Conservation (phyloP, 2,329 filamentous ascomycete genomes). For the Sphaceloma murrayae region DNA sequence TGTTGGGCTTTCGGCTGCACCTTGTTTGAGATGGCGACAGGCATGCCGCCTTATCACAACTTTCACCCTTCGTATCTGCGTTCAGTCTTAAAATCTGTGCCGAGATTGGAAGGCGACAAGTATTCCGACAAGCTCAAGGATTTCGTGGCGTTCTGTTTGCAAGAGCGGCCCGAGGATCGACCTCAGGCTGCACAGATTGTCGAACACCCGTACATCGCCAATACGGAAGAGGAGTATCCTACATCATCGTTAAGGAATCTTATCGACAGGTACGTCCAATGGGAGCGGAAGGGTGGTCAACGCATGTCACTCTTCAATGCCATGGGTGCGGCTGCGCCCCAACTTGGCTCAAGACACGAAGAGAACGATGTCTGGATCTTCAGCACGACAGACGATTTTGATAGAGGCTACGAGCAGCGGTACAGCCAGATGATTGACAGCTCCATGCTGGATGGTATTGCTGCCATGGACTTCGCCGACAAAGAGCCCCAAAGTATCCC, state of each 20-base stretch:
- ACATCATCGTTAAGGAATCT: conserved; percentile 54
- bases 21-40: conserved; percentile 71
- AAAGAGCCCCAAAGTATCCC: conserved; percentile 16
- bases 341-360: conserved; percentile 34
- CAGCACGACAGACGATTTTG: conserved; percentile 53
- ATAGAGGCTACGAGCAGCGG: conserved; percentile 32
- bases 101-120: conserved; percentile 59
- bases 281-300: conserved; percentile 65
- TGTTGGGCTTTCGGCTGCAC: conserved; percentile 82
- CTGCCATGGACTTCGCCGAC: conserved; percentile 21
- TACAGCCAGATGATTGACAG: conserved; percentile 27
- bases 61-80: conserved; percentile 46
- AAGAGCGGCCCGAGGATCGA: conserved; percentile 57
- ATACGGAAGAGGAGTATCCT: conserved; percentile 54
- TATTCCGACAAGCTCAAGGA: conserved; percentile 61
- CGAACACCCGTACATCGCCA: conserved; percentile 57
- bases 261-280: conserved; percentile 62
- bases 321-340: conserved; percentile 48
- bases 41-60: conserved; percentile 59
- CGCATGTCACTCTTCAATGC: conserved; percentile 55
- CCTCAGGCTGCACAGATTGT: conserved; percentile 62
- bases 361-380: conserved; percentile 54
- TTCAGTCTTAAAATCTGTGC: conserved; percentile 52
- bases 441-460: conserved; percentile 24
- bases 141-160: conserved; percentile 63